phyloP scores from a whole-genome alignment of 75 land plant species.

The Isoetes taiwanensis region DNA sequence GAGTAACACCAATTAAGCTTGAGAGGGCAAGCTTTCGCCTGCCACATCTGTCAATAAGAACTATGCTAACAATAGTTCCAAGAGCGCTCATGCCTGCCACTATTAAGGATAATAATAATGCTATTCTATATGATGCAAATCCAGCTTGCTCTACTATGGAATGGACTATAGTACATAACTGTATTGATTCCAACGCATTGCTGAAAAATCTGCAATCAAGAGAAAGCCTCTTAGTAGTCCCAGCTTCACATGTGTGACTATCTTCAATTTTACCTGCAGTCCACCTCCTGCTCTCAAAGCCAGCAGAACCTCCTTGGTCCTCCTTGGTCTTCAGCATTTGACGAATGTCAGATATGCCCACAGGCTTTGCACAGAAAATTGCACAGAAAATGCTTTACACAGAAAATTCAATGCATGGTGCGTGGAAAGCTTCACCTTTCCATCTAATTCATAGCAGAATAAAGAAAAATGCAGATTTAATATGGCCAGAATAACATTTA shows the following conservation, averaged over 20 bases:
- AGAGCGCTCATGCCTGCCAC: slow-evolving; percentile 70
- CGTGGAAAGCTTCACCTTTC: no score
- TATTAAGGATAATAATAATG: slow-evolving; percentile 58
- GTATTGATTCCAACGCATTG: slow-evolving; percentile 95
- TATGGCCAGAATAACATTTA: no score
- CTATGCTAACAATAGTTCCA: no score
- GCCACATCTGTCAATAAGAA: no score
- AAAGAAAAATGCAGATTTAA: no score
- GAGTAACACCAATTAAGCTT: slow-evolving; percentile 50
- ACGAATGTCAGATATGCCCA: no score
- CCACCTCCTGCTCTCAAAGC: slow-evolving; percentile 89
- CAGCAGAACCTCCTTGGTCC: slow-evolving; percentile 57
- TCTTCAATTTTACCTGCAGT: slow-evolving; percentile 52
- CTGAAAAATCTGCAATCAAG: slow-evolving; percentile 85
- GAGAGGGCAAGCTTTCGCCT: slow-evolving; percentile 39
- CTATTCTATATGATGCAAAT: slow-evolving; percentile 62
- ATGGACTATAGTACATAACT: slow-evolving; percentile 96
- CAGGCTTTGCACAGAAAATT: no score
- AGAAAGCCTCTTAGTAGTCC: no score
- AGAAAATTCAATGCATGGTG: no score
- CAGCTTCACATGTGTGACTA: no score
- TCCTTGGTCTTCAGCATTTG: slow-evolving; percentile 54
- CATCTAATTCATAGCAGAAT: no score
- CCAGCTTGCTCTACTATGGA: slow-evolving; percentile 95
- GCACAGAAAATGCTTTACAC: no score